phyloP scores from a whole-genome alignment of 192 early-diverging fungal genomes.

The Gryganskiella cystojenkinii region DNA sequence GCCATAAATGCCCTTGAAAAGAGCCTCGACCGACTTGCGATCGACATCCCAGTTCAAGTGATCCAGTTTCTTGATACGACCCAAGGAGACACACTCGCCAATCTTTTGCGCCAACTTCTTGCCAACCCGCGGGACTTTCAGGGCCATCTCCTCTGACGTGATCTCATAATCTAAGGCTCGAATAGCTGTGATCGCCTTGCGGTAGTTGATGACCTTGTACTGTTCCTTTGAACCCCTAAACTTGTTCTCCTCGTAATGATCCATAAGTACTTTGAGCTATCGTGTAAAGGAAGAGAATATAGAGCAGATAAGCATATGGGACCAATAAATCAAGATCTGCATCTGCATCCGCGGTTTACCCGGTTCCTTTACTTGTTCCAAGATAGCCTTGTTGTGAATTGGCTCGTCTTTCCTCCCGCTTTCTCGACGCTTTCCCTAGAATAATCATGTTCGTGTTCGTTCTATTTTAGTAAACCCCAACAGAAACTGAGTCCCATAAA shows the following conservation, averaged over 20 bases:
- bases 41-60: slow-evolving; percentile 47
- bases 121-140: slow-evolving; percentile 42
- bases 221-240: slow-evolving; percentile 35
- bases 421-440: slow-evolving; percentile 14
- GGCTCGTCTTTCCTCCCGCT: slow-evolving; percentile 27
- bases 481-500: background rate
- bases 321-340: too few species aligned
- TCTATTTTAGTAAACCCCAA: background rate
- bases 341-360: too few species aligned
- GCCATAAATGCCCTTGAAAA: slow-evolving; percentile 39
- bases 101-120: slow-evolving; percentile 53
- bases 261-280: slow-evolving; percentile 40
- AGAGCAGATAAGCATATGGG: too few species aligned
- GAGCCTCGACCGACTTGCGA: slow-evolving; percentile 18
- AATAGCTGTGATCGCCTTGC: slow-evolving; percentile 51
- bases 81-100: slow-evolving; percentile 37
- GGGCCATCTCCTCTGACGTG: slow-evolving; percentile 48
- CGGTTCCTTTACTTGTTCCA: slow-evolving; percentile 34
- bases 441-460: background rate
- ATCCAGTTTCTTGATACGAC: slow-evolving; percentile 43
- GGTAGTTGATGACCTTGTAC: slow-evolving; percentile 51
- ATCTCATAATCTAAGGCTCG: slow-evolving; percentile 47
- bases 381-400: slow-evolving; percentile 26
- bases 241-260: slow-evolving; percentile 35
- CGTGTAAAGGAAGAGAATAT: background rate